These are phyloP conservation scores for Penicillium soppii DNA, from an alignment of 495 filamentous ascomycete species.

Conservation along the genomic window DNA sequence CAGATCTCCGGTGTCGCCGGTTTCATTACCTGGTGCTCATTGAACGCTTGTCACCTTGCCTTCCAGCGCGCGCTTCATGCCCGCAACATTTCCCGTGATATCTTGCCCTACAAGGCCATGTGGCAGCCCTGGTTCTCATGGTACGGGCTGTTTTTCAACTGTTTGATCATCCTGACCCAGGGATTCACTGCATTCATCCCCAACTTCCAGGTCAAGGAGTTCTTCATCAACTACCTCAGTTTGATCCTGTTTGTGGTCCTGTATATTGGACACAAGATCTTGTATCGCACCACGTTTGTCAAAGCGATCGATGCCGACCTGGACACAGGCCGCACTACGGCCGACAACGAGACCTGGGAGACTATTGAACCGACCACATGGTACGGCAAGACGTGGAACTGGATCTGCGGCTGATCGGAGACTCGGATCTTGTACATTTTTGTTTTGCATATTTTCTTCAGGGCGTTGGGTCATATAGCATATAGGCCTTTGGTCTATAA, in stretches of 20 bases:
- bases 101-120: conserved; percentile 58
- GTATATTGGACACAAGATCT: conserved; percentile 58
- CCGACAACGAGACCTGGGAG: conserved; percentile 48
- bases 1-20: conserved; percentile 67
- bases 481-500: neutral
- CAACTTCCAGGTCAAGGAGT: conserved; percentile 52
- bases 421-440: neutral
- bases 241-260: conserved; percentile 60
- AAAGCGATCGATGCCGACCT: conserved; percentile 46
- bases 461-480: conserved; percentile 8
- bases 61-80: conserved; percentile 60
- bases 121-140: conserved; percentile 59
- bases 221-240: conserved; percentile 63
- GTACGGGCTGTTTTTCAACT: conserved; percentile 64
- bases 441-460: neutral
- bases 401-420: conserved; percentile 16
- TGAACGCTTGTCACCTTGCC: conserved; percentile 57
- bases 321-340: conserved; percentile 39
- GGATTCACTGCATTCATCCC: conserved; percentile 69
- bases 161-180: conserved; percentile 65
- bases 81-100: conserved; percentile 55
- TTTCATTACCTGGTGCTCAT: conserved; percentile 64
- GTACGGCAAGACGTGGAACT: conserved; percentile 30
- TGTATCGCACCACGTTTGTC: conserved; percentile 43
- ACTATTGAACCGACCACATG: conserved; percentile 42